A percentile compares a stretch with the other conserved stretches of the same genome.
These are phyloP conservation scores for Scheffersomyces stambukii DNA, from an alignment of 1,139 yeast species.

Conservation along the genomic window DNA sequence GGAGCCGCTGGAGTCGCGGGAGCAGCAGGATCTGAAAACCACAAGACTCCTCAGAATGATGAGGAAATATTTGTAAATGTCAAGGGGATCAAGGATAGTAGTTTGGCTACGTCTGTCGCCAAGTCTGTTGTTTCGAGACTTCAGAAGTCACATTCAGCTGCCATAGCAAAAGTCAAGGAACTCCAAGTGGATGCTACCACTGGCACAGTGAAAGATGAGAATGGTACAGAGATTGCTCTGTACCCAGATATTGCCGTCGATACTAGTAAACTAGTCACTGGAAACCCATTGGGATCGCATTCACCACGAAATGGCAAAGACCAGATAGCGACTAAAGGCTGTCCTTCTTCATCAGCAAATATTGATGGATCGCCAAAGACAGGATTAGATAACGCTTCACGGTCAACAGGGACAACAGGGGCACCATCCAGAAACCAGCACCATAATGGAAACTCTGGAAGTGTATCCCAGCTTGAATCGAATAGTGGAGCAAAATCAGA, in stretches of 20 bases:
- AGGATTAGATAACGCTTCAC: no score
- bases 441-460: no score
- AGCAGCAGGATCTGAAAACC: not conserved
- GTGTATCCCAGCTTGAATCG: no score
- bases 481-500: no score
- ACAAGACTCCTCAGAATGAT: slow-evolving; percentile 1
- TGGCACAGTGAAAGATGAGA: slow-evolving; percentile 30
- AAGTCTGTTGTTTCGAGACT: slow-evolving; percentile 24
- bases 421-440: no score
- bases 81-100: slow-evolving; percentile 25
- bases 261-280: slow-evolving; percentile 2
- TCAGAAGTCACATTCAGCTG: slow-evolving; percentile 21
- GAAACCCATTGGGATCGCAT: no score
- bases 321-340: no score
- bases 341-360: no score
- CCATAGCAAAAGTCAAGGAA: slow-evolving; percentile 21
- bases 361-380: no score
- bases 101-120: slow-evolving; percentile 28
- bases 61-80: slow-evolving; percentile 24
- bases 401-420: no score
- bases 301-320: no score
- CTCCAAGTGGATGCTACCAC: slow-evolving; percentile 27
- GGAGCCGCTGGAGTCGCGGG: slow-evolving; percentile 1
- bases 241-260: slow-evolving; percentile 11
- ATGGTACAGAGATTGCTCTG: slow-evolving; percentile 16